Evolutionary conservation across 306 rosid species (phyloP).

Genomic region (Acacia confusa): DNA sequence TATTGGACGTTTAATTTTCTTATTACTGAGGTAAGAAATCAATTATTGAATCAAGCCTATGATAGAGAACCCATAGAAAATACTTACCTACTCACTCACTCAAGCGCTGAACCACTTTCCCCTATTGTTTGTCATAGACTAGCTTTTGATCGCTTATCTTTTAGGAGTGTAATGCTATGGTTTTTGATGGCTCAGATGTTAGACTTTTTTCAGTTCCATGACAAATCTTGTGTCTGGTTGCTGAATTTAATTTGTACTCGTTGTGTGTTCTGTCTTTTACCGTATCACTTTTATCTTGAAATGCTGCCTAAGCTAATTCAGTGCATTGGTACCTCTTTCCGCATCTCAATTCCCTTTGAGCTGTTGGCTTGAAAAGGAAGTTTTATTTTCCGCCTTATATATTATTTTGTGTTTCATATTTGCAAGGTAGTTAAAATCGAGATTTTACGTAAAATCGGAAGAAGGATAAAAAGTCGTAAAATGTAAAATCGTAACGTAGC

Average conservation of each 20-base stretch:
- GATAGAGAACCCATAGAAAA: not conserved
- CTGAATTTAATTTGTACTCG: conserved; percentile 10
- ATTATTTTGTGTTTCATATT: too few species aligned
- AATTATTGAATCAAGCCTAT: not conserved
- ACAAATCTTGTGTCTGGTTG: conserved; percentile 1
- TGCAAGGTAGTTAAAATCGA: too few species aligned
- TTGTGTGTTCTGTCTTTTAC: not conserved
- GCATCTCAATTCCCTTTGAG: conserved; percentile 19
- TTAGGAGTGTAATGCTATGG: conserved; percentile 7
- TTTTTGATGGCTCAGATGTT: conserved; percentile 9
- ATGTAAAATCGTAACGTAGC: too few species aligned
- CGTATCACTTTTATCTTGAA: not conserved
- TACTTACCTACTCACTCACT: not conserved
- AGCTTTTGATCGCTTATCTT: conserved; percentile 5
- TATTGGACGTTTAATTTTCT: not conserved
- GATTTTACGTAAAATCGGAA: too few species aligned
- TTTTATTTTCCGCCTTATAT: not conserved
- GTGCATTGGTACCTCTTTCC: not conserved
- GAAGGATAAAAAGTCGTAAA: too few species aligned
- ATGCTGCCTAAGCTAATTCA: not conserved
- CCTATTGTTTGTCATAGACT: not conserved
- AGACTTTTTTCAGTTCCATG: not conserved
- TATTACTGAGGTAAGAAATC: not conserved
- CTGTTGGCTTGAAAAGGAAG: conserved; percentile 11
- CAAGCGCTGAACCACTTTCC: not conserved